Conservation (phyloP, 1,284 basidiomycete genomes). For the Puccinia polysora region DNA sequence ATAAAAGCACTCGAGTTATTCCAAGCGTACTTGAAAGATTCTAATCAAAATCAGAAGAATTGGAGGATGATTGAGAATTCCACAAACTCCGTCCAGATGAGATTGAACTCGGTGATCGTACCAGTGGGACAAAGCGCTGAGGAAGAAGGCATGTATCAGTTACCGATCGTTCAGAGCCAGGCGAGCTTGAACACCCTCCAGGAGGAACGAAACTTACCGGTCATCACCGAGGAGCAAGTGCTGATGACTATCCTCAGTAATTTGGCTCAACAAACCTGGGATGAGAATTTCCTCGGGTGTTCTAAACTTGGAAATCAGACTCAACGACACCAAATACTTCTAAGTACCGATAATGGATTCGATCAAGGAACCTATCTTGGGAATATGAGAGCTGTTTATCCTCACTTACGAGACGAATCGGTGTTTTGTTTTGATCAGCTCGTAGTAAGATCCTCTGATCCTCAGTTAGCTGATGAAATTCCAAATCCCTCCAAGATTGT, state of each 20-base stretch:
- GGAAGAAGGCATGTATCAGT: background rate
- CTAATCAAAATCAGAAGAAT: background rate
- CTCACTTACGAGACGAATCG: conserved; percentile 22
- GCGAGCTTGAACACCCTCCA: background rate
- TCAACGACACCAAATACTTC: conserved; percentile 13
- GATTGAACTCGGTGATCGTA: conserved; percentile 9
- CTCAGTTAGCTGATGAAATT: conserved; percentile 1
- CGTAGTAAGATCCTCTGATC: conserved; percentile 6
- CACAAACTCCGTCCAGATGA: conserved; percentile 7
- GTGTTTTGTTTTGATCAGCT: conserved; percentile 39
- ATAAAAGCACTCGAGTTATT: conserved; percentile 12
- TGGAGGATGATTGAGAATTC: conserved; percentile 15
- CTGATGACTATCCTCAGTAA: conserved; percentile 46
- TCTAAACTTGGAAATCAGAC: conserved; percentile 12
- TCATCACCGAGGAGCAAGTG: conserved; percentile 48
- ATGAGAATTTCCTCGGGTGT: conserved; percentile 28
- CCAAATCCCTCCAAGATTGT: conserved; percentile 11
- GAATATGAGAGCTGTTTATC: conserved; percentile 26
- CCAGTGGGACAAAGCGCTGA: conserved; percentile 41
- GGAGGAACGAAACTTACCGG: background rate
- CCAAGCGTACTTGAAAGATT: conserved; percentile 12
- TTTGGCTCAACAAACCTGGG: conserved; percentile 47
- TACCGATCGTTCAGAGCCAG: conserved; percentile 23
- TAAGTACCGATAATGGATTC: conserved; percentile 36
- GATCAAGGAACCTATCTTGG: conserved; percentile 36